Percentiles rank a stretch among this genome's conserved stretches.
These are phyloP conservation scores for Neopestalotiopsis sp. DNA, from an alignment of 2,329 filamentous ascomycete species.

Conservation along the genomic window DNA sequence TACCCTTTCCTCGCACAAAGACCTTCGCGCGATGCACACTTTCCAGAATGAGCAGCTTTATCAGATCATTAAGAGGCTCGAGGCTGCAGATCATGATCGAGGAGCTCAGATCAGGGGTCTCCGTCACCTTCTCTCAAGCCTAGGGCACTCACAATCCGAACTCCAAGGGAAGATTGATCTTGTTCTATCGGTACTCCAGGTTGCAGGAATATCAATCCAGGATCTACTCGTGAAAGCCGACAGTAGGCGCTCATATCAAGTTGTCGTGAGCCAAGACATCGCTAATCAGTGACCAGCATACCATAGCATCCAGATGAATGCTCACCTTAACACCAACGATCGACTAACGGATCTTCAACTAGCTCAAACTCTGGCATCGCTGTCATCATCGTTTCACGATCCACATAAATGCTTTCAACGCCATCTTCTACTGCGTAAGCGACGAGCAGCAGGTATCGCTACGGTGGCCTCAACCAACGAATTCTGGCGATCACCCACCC, in stretches of 20 bases:
- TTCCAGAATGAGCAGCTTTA: background rate
- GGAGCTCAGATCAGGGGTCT: background rate
- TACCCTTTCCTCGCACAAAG: background rate
- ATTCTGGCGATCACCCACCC: background rate
- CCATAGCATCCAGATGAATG: background rate
- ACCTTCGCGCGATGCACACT: background rate
- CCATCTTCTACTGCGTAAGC: background rate
- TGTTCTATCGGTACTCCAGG: background rate
- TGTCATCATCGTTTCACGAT: too few species aligned
- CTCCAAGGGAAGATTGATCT: background rate
- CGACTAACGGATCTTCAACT: too few species aligned
- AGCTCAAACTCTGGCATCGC: too few species aligned
- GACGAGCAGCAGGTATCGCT: background rate
- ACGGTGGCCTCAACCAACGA: background rate
- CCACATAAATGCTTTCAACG: too few species aligned
- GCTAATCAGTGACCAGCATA: background rate
- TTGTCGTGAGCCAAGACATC: too few species aligned
- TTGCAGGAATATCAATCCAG: background rate
- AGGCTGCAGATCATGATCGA: background rate
- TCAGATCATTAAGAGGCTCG: background rate
- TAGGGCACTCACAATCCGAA: background rate
- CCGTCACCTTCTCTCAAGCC: background rate
- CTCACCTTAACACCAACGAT: background rate
- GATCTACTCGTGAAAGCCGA: background rate
- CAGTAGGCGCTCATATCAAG: too few species aligned